phyloP scores from a whole-genome alignment of 169 alveolate species.

The Babesia ovata region DNA sequence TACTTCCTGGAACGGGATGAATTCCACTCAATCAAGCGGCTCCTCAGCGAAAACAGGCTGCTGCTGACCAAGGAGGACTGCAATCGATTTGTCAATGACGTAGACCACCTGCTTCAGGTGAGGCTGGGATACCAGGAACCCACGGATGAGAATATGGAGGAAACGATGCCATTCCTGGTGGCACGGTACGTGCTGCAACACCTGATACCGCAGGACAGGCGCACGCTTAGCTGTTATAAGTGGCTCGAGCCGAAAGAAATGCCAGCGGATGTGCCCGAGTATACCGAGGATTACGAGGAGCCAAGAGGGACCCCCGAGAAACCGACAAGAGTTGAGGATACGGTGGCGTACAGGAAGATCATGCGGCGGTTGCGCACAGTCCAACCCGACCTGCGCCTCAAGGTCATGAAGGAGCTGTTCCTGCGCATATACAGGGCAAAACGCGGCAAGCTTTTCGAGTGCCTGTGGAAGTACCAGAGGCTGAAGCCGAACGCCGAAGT shows the following conservation, averaged over 20 bases:
- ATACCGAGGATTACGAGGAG: conserved; percentile 55
- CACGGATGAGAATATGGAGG: conserved; percentile 68
- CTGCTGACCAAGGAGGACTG: conserved; percentile 73
- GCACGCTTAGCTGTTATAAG: conserved; percentile 12
- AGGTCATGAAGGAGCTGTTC: conserved; percentile 47
- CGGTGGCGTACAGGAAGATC: conserved; percentile 58
- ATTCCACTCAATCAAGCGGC: conserved; percentile 67
- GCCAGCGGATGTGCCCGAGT: conserved; percentile 56
- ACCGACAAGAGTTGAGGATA: conserved; percentile 55
- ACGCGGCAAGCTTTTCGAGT: conserved; percentile 37
- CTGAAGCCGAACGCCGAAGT: conserved; percentile 50
- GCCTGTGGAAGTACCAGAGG: conserved; percentile 63
- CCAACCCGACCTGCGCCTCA: conserved; percentile 32
- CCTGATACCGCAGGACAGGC: conserved; percentile 63
- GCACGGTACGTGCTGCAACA: conserved; percentile 74
- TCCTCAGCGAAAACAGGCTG: conserved; percentile 71
- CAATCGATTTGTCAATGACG: conserved; percentile 57
- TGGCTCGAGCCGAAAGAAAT: conserved; percentile 65
- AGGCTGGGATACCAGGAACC: conserved; percentile 71
- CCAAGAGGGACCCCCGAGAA: conserved; percentile 62
- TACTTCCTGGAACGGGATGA: conserved; percentile 78
- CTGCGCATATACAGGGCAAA: conserved; percentile 53
- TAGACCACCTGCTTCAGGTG: conserved; percentile 69
- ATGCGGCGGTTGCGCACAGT: conserved; percentile 18
- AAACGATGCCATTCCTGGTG: conserved; percentile 61